Evolutionary conservation across 257 asterid genomes (phyloP).

Genomic region (Anisodus acutangulus): DNA sequence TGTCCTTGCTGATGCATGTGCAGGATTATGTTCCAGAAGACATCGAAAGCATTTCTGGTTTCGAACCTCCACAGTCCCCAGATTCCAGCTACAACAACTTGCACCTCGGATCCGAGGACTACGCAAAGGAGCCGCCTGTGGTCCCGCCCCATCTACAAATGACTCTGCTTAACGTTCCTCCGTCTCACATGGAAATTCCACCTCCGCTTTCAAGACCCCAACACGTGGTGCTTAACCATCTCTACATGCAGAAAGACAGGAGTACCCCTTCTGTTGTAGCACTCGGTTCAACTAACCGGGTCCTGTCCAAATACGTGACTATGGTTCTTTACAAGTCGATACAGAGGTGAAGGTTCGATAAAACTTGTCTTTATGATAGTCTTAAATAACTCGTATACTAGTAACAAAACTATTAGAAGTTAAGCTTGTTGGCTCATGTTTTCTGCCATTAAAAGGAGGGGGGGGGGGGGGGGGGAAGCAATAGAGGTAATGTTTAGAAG

Average conservation of each 20-base stretch:
- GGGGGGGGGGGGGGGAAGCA: too few relatives aligned
- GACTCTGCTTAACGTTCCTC: slow-evolving; percentile 81
- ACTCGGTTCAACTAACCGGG: slow-evolving; percentile 88
- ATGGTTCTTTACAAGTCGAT: slow-evolving; percentile 96
- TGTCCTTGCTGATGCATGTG: slow-evolving; percentile 34
- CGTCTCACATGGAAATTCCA: slow-evolving; percentile 82
- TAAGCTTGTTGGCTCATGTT: slow-evolving; percentile 23
- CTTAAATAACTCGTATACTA: slow-evolving; percentile 20
- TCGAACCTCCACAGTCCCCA: slow-evolving; percentile 95
- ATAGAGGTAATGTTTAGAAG: slow-evolving; percentile 18
- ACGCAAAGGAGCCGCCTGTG: slow-evolving; percentile 86
- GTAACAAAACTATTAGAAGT: slow-evolving; percentile 27
- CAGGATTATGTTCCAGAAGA: slow-evolving; percentile 97
- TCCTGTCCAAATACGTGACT: slow-evolving; percentile 86
- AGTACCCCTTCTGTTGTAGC: slow-evolving; percentile 86
- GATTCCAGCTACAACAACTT: slow-evolving; percentile 77
- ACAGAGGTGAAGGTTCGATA: slow-evolving; percentile 64
- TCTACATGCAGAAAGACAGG: slow-evolving; percentile 93
- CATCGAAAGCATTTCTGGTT: slow-evolving; percentile 82
- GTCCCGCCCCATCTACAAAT: slow-evolving; percentile 88
- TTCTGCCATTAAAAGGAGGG: slow-evolving; percentile 4
- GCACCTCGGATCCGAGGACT: slow-evolving; percentile 78
- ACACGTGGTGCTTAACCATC: slow-evolving; percentile 97
- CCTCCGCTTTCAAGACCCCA: slow-evolving; percentile 86
- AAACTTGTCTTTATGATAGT: slow-evolving; percentile 19